Conservation (phyloP, 306 rosid species). For the Trifolium repens region DNA sequence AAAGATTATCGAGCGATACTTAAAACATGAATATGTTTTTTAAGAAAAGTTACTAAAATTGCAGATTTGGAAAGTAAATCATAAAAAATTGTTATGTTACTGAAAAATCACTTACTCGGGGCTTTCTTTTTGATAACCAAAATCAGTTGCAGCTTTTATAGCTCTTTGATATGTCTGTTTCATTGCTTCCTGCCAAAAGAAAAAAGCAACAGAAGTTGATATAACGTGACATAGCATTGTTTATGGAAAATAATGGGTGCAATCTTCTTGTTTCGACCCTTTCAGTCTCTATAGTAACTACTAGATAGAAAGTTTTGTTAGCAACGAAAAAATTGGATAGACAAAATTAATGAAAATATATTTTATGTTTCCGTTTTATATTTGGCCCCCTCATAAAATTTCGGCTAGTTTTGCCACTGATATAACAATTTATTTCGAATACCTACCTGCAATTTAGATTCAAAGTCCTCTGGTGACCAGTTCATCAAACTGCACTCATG, state of each 20-base stretch:
- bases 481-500: conserved; percentile 86
- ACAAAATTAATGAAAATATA: too few relatives aligned
- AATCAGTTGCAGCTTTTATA: conserved; percentile 78
- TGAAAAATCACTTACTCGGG: conserved; percentile 75
- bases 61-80: neutral
- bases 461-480: conserved; percentile 96
- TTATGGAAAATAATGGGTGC: neutral
- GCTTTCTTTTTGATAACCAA: conserved; percentile 87
- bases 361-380: too few relatives aligned
- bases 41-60: conserved; percentile 4
- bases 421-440: too few relatives aligned
- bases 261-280: too few relatives aligned
- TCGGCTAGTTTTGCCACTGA: too few relatives aligned
- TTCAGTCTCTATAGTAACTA: too few relatives aligned
- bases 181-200: conserved; percentile 77
- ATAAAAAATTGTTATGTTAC: conserved; percentile 1
- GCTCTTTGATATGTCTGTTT: conserved; percentile 94
- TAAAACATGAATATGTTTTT: neutral
- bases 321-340: too few relatives aligned
- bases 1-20: neutral
- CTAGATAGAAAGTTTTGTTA: too few relatives aligned
- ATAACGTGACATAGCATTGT: neutral
- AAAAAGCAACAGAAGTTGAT: conserved; percentile 13
- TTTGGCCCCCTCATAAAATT: too few relatives aligned
- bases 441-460: conserved; percentile 83